These are phyloP conservation scores for Lichtheimia ornata DNA, from an alignment of 371 early-diverging fungal species.

Conservation along the genomic window DNA sequence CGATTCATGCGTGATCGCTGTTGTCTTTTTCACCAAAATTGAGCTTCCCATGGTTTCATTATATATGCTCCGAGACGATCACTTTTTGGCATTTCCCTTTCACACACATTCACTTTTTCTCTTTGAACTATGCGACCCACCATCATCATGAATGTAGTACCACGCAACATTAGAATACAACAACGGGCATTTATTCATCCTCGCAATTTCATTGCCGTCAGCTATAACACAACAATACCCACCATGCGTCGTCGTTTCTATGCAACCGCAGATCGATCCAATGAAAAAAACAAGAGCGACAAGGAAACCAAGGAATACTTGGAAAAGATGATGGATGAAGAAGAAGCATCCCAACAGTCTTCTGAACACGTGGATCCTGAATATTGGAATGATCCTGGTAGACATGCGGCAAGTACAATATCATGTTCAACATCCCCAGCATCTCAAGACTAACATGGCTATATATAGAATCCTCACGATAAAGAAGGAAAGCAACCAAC, in stretches of 20 bases:
- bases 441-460: no score
- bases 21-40: not conserved
- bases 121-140: not conserved
- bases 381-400: constrained; percentile 9
- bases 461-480: not conserved
- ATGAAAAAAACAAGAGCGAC: not conserved
- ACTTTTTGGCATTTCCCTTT: constrained; percentile 3
- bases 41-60: no score
- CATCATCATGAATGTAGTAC: no score
- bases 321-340: constrained; percentile 12
- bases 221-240: not conserved
- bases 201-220: no score
- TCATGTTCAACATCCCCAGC: no score
- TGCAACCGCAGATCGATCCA: not conserved
- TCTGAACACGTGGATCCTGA: constrained; percentile 4
- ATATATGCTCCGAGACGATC: not conserved
- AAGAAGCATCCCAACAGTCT: not conserved
- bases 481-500: not conserved
- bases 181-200: no score
- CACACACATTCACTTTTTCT: not conserved
- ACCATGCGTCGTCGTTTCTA: constrained; percentile 1
- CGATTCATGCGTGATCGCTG: not conserved
- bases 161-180: no score
- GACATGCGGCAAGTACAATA: no score
- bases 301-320: constrained; percentile 7